Base-by-base conservation (phyloP, 805 yeast species). In the Wickerhamiella azymoides region DNA sequence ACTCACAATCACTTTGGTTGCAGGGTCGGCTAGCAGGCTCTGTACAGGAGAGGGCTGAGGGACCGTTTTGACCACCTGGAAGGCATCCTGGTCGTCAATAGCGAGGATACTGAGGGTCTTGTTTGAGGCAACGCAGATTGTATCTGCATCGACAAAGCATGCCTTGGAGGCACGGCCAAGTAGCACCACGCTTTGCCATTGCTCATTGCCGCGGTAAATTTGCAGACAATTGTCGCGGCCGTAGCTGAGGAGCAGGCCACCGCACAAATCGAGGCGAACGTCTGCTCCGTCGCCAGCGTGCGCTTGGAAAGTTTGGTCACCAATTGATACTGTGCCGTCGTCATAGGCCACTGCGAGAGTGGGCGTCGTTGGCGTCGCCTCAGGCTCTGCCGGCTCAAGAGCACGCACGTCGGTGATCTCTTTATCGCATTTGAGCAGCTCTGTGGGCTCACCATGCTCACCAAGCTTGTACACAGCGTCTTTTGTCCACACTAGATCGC, bases 61-160 rank as follows among this genome's bases (percentile, higher is more conserved):
- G 7, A 79, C 61, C 0, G 71, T 64, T 53, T 73, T 74, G 25
- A 72, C 73, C 39, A 65, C 69, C 35, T 40, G 30, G 60, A 45
- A 63, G 50, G 18, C 45, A 46, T 46, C 44, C 10, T 45, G 58
- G 2, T 53, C 59, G 13, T 55, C 59, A 2, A 53, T 59, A 13
- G 58, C 53, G 21, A 70, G 54, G 39, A 59, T 63, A 58, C 78
- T 82, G 5, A 78, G 58, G 0, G 79, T 72, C 49, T 84, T 61
- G 58, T 80, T 85, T 1, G 85, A 77, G 39, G 79, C 70, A 1
- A 75, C 76, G 46, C 66, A 60, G 26, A 55, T 46, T 9, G 52
- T 48, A 3, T 52, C 40, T 38, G 60, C 63, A 2, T 58, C 47
- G 1, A 75, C 53, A 67, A 66, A 30, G 14, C 14, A 10, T 13